These are phyloP conservation scores for Saprolegnia parasitica DNA, from an alignment of 352 stramenopile genomes.

Conservation along the genomic window DNA sequence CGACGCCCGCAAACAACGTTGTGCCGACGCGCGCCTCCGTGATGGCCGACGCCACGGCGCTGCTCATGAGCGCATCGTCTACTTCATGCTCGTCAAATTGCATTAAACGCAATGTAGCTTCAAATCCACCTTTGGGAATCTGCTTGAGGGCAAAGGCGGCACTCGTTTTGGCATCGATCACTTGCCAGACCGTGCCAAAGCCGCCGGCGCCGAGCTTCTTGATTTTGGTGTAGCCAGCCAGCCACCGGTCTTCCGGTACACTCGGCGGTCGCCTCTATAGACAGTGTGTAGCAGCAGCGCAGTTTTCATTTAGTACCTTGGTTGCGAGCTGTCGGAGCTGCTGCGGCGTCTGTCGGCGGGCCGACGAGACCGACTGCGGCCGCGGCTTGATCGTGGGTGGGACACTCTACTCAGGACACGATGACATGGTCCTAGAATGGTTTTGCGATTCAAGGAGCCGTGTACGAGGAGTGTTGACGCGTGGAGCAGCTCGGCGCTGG, in stretches of 20 bases:
- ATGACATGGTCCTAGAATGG: too few species aligned
- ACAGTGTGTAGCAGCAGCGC: too few species aligned
- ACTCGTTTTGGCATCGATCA: background rate
- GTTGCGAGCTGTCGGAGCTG: background rate
- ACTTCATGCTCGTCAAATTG: too few species aligned
- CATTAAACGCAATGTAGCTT: too few species aligned
- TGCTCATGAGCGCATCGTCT: background rate
- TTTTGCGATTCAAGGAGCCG: too few species aligned
- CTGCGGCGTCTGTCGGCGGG: background rate
- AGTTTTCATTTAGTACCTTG: too few species aligned
- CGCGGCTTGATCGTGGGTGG: background rate
- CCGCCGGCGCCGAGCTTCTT: constrained; percentile 19
- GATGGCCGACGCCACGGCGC: constrained; percentile 8
- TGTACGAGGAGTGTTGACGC: too few species aligned
- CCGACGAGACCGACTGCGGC: background rate
- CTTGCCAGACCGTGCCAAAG: constrained; percentile 19
- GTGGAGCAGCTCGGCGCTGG: too few species aligned
- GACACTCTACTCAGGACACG: too few species aligned
- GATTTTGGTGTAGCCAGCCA: constrained; percentile 19
- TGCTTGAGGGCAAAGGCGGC: constrained; percentile 17
- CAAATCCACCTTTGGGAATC: constrained; percentile 14
- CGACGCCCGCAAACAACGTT: background rate
- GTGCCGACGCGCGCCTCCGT: constrained; percentile 1
- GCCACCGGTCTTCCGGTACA: background rate
- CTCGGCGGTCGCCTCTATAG: background rate